Evolutionary conservation across 2,329 filamentous ascomycete species (phyloP).

Genomic region (Aspergillus thermomutatus): DNA sequence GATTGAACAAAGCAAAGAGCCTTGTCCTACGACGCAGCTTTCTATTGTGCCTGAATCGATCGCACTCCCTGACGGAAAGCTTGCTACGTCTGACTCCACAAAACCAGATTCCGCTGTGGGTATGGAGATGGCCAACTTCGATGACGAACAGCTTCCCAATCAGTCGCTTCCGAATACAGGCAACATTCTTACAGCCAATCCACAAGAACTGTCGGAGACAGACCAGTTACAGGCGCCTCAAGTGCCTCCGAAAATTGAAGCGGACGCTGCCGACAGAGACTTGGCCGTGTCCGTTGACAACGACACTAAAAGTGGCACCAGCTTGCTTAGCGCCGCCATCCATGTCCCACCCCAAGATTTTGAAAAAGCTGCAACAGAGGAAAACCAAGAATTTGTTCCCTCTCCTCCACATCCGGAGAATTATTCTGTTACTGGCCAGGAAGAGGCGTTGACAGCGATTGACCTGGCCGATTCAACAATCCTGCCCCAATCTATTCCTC

Average conservation of each 20-base stretch:
- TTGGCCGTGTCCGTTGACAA: conserved; percentile 20
- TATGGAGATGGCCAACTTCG: conserved; percentile 14
- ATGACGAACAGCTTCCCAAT: conserved; percentile 15
- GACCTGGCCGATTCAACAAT: conserved; percentile 12
- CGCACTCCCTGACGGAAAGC: background rate
- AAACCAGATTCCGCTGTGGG: conserved; percentile 25
- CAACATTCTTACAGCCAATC: conserved; percentile 10
- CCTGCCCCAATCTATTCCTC: conserved; percentile 8
- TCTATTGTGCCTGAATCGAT: conserved; percentile 7
- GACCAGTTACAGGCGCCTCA: conserved; percentile 16
- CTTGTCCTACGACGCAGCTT: conserved; percentile 10
- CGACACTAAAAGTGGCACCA: conserved; percentile 26
- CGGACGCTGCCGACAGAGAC: conserved; percentile 18
- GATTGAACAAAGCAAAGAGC: conserved; percentile 13
- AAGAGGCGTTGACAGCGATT: conserved; percentile 12
- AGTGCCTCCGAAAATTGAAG: conserved; percentile 23
- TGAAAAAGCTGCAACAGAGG: conserved; percentile 18
- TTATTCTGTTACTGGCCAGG: conserved; percentile 13
- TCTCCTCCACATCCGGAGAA: conserved; percentile 17
- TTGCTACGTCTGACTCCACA: conserved; percentile 11
- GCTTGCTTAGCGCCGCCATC: conserved; percentile 28
- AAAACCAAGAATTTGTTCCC: conserved; percentile 18
- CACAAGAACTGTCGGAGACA: conserved; percentile 8
- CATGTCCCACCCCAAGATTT: conserved; percentile 27
- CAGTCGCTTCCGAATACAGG: conserved; percentile 11